Evolutionary conservation across 371 early-diverging fungal genomes (phyloP), one percentile per base, ranked within the genome.

Genomic region (Mortierella polycephala): DNA sequence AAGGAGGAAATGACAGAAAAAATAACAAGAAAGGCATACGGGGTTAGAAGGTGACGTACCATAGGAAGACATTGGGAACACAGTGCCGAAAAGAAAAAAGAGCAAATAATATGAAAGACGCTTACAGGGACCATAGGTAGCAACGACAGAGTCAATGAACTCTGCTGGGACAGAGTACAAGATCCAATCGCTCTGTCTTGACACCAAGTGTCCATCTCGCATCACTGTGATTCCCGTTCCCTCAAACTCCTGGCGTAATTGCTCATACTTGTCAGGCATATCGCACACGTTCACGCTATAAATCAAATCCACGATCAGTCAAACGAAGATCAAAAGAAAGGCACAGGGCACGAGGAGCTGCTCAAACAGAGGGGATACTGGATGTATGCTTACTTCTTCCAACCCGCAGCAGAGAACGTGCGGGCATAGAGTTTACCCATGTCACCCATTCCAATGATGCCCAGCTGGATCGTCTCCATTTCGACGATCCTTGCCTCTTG

Each of bases 81-180:
- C 41, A 50, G 13, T 52, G 30, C 40, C 40, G 0, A 55, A 30
- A 55, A 56, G 13, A 44, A 40, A 39, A 30, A 51, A 39, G n/a
- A 39, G 18, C 16, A 18, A 54, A 20, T 21, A 42, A 21, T 42
- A n/a, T 5, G 7, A 44, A 18, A 57, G 42, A 30, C 39, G 37
- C 81, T 67, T 85, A 93, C 94, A 90, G 30, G 96, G 94, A 0
- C 96, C 98, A 83, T 90, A 98, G 67, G 84, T 81, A 41, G 80
- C 86, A 18, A 96, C 97, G 7, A 94, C 95, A n/a, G 76, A 54
- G 58, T 89, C 92, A 49, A 98, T 92, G 67, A 90, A 87, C 69
- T 94, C 94, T 6, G 98, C 96, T 65, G 97, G 97, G 7, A 98
- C 97, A 5, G 95, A 93, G 88, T 96, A 98, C 82, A 98, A 89